Evolutionary conservation across 2,329 filamentous ascomycete species (phyloP), one percentile per base, ranked within the genome.

Genomic region (Fusarium musae): DNA sequence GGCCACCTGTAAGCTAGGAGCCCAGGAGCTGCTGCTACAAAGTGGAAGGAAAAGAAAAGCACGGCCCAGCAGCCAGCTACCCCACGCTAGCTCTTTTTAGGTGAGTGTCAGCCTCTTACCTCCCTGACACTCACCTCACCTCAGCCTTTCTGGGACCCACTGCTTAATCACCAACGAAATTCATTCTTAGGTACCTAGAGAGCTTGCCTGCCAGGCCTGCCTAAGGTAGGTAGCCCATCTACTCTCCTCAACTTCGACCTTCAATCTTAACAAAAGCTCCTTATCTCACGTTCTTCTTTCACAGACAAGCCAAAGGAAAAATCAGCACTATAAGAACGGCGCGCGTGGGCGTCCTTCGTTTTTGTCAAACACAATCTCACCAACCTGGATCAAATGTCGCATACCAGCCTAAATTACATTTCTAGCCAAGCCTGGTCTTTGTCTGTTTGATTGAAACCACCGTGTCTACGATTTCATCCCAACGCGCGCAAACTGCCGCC

Each of bases 311-410:
- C 32, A 39, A n/a, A 62, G 19, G 9, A 17, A 39, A 40, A 44
- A 28, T n/a, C 15, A 19, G 26, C 28, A 17, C 40, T 34, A 39
- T 37, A 54, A 28, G 59, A 59, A 59, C 49, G 39, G 37, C 28
- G 46, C 71, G 53, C 49, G 39, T 32, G 23, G 32, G 59, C 37
- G 44, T 30, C 42, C 42, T 39, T 54, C n/a, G 59, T 36, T 39
- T 30, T 30, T 37, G 44, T 28, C n/a, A 49, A 37, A 30, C 44
- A 26, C 28, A 56, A 43, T 47, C 43, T 57, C 37, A 52, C 52
- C 46, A 39, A 39, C 52, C 53, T 40, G 36, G 63, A 70, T 73
- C 76, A 78, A 77, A 78, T 78, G 76, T 77, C 75, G 75, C 74
- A 76, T 63, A 70, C 66, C 56, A 73, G 50, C 52, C 59, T 58